Base-by-base conservation (phyloP, 495 filamentous ascomycete species). In the Ramalina peruviana region DNA sequence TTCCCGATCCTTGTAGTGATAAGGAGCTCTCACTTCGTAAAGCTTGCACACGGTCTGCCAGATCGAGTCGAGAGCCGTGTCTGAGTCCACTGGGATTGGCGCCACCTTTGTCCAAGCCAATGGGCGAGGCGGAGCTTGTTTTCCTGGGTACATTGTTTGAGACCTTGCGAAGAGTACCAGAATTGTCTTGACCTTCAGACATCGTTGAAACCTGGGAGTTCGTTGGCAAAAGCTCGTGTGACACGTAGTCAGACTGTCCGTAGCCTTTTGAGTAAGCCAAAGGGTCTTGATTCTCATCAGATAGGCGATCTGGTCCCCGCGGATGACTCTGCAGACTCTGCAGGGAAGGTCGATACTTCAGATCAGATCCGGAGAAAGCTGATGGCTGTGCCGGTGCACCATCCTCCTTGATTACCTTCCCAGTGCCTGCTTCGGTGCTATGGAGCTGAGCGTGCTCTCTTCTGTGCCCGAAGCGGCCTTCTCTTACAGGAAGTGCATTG, bases 381-480 rank as follows among this genome's bases (percentile, higher is more conserved):
- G 9, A 13, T 10, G 30, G 7, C 30, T 33, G 30, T 33, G 30
- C 30, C 30, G 9, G 7, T 33, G 9, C 30, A 33, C 30, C 2
- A 3, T 11, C 30, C 30, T 33, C 30, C 12, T 10, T 10, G 12
- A 33, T 33, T 33, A 33, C 3, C 30, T 33, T 33, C 9, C 47
- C 57, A 44, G 51, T 48, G 11, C 36, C 43, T 6, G 48, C 40
- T 20, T 56, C 50, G 11, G 47, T 40, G 36, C 37, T 43, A 23
- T 56, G 30, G 40, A 58, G 36, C 41, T 58, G 53, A 17, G 58
- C 52, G 13, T 50, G 37, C 39, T 60, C 58, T 45, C 50, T 55
- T 36, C 21, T 58, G 48, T 58, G 55, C 20, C 52, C 46, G 12
- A 33, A 11, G 7, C 30, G 30, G 33, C 26, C 40, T 27, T 50